These are phyloP conservation scores for Arthrobotrys iridis DNA, from an alignment of 2,329 filamentous ascomycete genomes.

Conservation along the genomic window DNA sequence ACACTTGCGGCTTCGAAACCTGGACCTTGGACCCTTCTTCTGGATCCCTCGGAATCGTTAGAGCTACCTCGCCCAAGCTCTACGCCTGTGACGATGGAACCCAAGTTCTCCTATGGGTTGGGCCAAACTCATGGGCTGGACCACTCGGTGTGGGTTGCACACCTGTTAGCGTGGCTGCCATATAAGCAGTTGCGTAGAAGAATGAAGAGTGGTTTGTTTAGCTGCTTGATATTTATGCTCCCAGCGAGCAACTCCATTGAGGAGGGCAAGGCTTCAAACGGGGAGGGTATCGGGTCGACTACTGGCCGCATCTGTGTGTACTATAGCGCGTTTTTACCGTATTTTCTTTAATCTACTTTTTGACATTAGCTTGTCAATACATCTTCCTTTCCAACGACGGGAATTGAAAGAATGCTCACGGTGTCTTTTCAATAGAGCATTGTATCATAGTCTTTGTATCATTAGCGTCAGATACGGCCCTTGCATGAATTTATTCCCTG, in stretches of 20 bases:
- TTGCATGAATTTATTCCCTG: background rate
- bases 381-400: conserved; percentile 5
- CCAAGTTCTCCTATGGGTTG: conserved; percentile 10
- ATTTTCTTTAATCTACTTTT: conserved; percentile 32
- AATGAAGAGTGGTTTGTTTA: background rate
- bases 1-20: conserved; percentile 17
- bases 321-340: conserved; percentile 23
- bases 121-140: conserved; percentile 2
- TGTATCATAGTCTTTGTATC: conserved; percentile 16
- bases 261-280: background rate
- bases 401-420: conserved; percentile 19
- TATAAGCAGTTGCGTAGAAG: background rate
- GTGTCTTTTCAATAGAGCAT: conserved; percentile 4
- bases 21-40: conserved; percentile 17
- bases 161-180: conserved; percentile 2
- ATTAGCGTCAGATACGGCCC: conserved; percentile 12
- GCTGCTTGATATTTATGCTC: background rate
- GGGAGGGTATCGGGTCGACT: conserved; percentile 9
- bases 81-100: conserved; percentile 15
- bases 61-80: conserved; percentile 18
- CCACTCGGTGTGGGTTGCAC: conserved; percentile 9
- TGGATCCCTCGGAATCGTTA: background rate
- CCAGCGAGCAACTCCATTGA: background rate
- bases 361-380: conserved; percentile 16
- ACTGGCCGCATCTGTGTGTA: conserved; percentile 19